phyloP scores from a whole-genome alignment of 2,329 filamentous ascomycete genomes.

The Diaporthe australafricana region DNA sequence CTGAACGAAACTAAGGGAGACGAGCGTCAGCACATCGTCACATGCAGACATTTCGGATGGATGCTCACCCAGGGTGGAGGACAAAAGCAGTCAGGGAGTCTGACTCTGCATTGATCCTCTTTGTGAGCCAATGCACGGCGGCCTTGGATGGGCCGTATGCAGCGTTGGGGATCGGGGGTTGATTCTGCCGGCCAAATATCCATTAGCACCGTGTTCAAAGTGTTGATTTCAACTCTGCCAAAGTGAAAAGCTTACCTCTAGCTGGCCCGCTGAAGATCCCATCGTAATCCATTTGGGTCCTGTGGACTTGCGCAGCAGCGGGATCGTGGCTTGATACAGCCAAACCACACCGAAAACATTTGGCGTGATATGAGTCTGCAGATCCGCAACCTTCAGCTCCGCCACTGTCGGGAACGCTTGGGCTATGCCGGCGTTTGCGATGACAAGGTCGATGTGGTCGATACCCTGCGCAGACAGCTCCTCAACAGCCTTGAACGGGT shows the following conservation, averaged over 20 bases:
- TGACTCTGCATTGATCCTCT: slow-evolving; percentile 48
- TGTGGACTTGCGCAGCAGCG: slow-evolving; percentile 50
- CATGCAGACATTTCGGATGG: neutral
- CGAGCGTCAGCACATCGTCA: slow-evolving; percentile 4
- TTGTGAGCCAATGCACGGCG: slow-evolving; percentile 46
- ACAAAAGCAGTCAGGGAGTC: slow-evolving; percentile 48
- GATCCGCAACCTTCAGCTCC: slow-evolving; percentile 49
- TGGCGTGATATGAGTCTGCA: slow-evolving; percentile 52
- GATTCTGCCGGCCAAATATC: slow-evolving; percentile 29
- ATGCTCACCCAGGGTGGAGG: slow-evolving; percentile 45
- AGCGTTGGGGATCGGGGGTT: slow-evolving; percentile 44
- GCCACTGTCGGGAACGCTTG: slow-evolving; percentile 46
- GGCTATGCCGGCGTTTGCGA: slow-evolving; percentile 63
- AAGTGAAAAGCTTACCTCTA: slow-evolving; percentile 36
- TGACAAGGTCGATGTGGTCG: slow-evolving; percentile 58
- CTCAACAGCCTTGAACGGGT: slow-evolving; percentile 48
- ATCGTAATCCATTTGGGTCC: slow-evolving; percentile 50
- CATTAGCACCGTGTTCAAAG: neutral
- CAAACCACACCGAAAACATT: slow-evolving; percentile 56
- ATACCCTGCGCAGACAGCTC: slow-evolving; percentile 50
- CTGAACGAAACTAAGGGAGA: slow-evolving; percentile 34
- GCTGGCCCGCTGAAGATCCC: slow-evolving; percentile 45
- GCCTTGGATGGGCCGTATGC: slow-evolving; percentile 59
- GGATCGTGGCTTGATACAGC: slow-evolving; percentile 57
- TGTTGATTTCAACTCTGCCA: neutral